Evolutionary conservation across 345 rosid genomes (phyloP).

Genomic region (Mangifera indica): DNA sequence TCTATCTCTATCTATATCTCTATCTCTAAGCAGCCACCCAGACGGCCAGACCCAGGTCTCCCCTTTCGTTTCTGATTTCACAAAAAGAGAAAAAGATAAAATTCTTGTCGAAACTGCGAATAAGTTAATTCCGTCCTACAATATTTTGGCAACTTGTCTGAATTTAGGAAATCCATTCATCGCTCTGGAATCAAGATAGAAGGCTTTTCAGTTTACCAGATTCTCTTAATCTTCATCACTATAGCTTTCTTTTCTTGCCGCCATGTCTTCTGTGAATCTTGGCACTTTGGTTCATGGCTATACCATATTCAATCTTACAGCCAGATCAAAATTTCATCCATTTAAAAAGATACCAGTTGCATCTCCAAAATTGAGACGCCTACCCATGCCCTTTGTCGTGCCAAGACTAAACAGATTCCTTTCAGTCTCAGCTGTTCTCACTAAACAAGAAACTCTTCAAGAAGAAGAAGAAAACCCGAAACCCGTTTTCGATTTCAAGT

Average conservation of each 20-base stretch:
- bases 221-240: neutral
- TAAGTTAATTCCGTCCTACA: neutral
- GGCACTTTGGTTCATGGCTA: constrained; percentile 40
- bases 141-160: neutral
- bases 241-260: neutral
- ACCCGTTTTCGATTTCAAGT: constrained; percentile 68
- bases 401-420: constrained; percentile 22
- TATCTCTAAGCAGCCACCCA: too few relatives aligned
- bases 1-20: too few relatives aligned
- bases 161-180: too few relatives aligned
- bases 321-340: constrained; percentile 35
- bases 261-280: constrained; percentile 55
- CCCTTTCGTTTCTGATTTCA: too few relatives aligned
- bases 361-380: neutral
- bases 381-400: constrained; percentile 1
- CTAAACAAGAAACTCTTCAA: constrained; percentile 43
- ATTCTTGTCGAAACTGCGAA: neutral
- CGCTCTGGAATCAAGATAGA: neutral
- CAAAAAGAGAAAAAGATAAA: too few relatives aligned
- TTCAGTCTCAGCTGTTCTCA: constrained; percentile 48
- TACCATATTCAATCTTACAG: constrained; percentile 21
- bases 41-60: too few relatives aligned
- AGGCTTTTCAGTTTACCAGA: neutral
- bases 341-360: neutral
- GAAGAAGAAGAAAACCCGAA: constrained; percentile 30